Evolutionary conservation across 1,284 basidiomycete genomes (phyloP).

Genomic region (Apiotrichum domesticum): DNA sequence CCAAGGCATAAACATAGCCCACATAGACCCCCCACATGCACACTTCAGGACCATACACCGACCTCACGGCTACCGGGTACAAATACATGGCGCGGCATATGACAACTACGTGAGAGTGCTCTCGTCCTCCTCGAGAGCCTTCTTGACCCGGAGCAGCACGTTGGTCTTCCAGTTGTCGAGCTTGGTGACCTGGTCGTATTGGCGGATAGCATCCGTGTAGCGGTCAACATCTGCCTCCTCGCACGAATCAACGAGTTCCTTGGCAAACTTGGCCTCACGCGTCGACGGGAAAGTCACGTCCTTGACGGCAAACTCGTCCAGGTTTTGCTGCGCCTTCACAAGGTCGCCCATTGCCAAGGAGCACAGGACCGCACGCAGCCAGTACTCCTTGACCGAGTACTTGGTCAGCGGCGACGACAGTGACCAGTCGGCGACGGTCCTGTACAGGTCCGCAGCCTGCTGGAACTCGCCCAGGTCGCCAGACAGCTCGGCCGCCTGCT

Average conservation of each 20-base stretch:
- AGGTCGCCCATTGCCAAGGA: constrained; percentile 82
- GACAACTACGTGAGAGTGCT: constrained; percentile 46
- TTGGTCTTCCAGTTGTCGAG: constrained; percentile 92
- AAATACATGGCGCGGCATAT: constrained; percentile 3
- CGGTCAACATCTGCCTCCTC: constrained; percentile 70
- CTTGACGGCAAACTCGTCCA: constrained; percentile 62
- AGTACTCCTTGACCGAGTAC: constrained; percentile 98
- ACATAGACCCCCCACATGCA: constrained; percentile 2
- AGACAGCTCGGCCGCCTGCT: constrained; percentile 91
- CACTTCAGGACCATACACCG: constrained; percentile 1
- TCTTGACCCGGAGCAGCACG: constrained; percentile 82
- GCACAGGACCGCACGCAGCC: constrained; percentile 81
- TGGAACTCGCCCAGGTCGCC: constrained; percentile 82
- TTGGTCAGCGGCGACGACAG: constrained; percentile 82
- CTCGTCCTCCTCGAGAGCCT: constrained; percentile 60
- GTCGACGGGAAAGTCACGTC: constrained; percentile 79
- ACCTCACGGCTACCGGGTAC: neutral
- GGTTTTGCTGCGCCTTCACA: constrained; percentile 72
- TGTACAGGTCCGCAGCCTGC: constrained; percentile 79
- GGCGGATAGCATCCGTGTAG: constrained; percentile 64
- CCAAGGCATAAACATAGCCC: constrained; percentile 9
- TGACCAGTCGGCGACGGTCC: constrained; percentile 82
- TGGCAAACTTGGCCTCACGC: constrained; percentile 81
- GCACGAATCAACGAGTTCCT: constrained; percentile 67
- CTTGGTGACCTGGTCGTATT: constrained; percentile 82